Evolutionary conservation across 768 basidiomycete genomes (phyloP), one percentile per base, ranked within the genome.

Genomic region (Trametes coccinea): DNA sequence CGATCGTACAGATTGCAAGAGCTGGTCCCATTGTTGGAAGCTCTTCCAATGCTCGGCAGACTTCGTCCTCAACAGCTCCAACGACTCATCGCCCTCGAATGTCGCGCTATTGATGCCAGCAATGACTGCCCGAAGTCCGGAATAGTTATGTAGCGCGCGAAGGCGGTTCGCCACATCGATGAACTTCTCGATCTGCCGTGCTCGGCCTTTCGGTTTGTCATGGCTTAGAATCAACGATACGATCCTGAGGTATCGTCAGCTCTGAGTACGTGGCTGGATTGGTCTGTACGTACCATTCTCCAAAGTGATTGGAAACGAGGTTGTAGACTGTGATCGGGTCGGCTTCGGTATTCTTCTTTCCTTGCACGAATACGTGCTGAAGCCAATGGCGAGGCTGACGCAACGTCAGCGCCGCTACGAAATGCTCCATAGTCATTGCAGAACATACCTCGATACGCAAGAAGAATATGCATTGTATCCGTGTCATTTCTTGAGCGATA

Each of bases 151-250:
- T 48, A 92, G 72, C 11, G 82, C 80, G 34, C 96, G 88, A 44
- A 99, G 80, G 56, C 85, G 84, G 60, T 85, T 82, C 0, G 92
- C 93, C 64, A 98, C 85, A 51, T 90, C 86, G 29, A 94, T 86
- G 60, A 98, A 88, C 70, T 92, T 92, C 71, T 97, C 93, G 60
- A 95, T 89, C 67, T 94, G 88, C 60, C 81, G 84, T 3, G 88
- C 90, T 44, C 96, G 87, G 46, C 80, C 73, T 72, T 84, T 87
- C 31, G 87, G 79, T 67, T 87, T 89, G 67, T 93, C 88, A 60
- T 95, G 93, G 59, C 91, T 91, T 13, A 98, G 77, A 55, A 99
- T 94, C 59, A 98, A 76, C 14, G 94, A 94, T 8, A 89, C 86
- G 53, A 95, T 92, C 94, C 95, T 96, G 63, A 16, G 47, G n/a